A percentile compares a stretch with the other conserved stretches of the same genome.
These are phyloP conservation scores for Rubia tinctorum DNA, from an alignment of 305 asterid species.

Conservation along the genomic window DNA sequence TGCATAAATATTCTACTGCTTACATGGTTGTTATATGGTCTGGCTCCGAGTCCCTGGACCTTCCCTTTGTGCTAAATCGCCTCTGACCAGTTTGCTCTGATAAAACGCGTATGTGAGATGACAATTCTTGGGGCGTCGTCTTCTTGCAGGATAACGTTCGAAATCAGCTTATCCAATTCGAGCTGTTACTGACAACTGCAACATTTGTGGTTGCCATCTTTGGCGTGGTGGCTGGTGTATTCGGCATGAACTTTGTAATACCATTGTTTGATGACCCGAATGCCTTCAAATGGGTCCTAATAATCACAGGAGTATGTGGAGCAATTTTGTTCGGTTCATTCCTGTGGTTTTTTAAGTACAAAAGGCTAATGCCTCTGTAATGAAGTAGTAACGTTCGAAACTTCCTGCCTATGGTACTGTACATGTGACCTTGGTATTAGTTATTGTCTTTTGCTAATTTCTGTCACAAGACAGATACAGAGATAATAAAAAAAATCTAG, in stretches of 20 bases:
- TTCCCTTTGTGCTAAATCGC: not conserved
- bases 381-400: not conserved
- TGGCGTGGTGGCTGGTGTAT: constrained; percentile 94
- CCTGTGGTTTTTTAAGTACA: constrained; percentile 71
- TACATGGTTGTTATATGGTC: not conserved
- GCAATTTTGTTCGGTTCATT: constrained; percentile 55
- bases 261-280: constrained; percentile 48
- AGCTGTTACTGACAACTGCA: constrained; percentile 54
- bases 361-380: constrained; percentile 86
- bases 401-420: not conserved
- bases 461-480: not conserved
- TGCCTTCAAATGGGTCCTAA: constrained; percentile 92
- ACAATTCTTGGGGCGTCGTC: constrained; percentile 3
- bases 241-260: constrained; percentile 82
- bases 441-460: not conserved
- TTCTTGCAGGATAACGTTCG: constrained; percentile 88
- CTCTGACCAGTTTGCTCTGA: not conserved
- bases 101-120: not conserved
- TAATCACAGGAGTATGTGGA: constrained; percentile 70
- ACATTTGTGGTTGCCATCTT: constrained; percentile 91
- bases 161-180: constrained; percentile 96
- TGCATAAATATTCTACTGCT: not conserved
- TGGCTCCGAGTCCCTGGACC: not conserved
- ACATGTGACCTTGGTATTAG: not conserved
- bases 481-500: not conserved